These are phyloP conservation scores for Fusarium pseudonygamai DNA, from an alignment of 2,329 filamentous ascomycete species.

Conservation along the genomic window DNA sequence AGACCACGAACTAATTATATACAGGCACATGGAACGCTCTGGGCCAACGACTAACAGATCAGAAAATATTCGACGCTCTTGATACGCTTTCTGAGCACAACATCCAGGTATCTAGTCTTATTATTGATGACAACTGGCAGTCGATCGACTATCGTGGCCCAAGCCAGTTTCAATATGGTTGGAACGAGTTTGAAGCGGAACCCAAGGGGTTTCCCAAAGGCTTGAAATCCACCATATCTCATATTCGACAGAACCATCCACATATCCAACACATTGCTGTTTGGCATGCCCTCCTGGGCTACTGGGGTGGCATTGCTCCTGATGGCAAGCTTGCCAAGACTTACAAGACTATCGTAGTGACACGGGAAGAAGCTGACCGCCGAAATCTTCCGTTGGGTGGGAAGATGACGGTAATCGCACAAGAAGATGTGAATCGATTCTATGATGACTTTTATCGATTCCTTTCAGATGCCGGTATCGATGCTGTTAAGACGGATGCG, in stretches of 20 bases:
- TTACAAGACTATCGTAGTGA: constrained; percentile 77
- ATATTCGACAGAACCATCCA: constrained; percentile 74
- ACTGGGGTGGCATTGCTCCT: constrained; percentile 90
- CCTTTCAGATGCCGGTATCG: constrained; percentile 76
- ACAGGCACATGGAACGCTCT: constrained; percentile 90
- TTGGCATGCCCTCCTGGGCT: constrained; percentile 90
- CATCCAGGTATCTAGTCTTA: constrained; percentile 84
- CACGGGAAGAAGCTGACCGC: constrained; percentile 59
- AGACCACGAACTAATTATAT: constrained; percentile 22
- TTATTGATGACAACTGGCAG: constrained; percentile 99
- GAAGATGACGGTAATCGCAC: constrained; percentile 76
- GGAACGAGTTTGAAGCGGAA: constrained; percentile 89
- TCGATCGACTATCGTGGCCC: constrained; percentile 66
- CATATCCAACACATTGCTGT: constrained; percentile 86
- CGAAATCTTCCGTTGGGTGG: constrained; percentile 64
- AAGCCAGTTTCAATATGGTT: constrained; percentile 68
- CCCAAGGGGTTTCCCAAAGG: constrained; percentile 81
- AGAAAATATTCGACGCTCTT: constrained; percentile 80
- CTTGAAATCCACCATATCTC: constrained; percentile 73
- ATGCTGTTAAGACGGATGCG: constrained; percentile 91
- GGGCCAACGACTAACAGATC: constrained; percentile 82
- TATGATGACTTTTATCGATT: constrained; percentile 95
- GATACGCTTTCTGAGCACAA: constrained; percentile 74
- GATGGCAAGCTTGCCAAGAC: constrained; percentile 76
- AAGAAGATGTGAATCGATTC: constrained; percentile 77